Base-by-base conservation (phyloP, 2,329 filamentous ascomycete genomes). In the Karstenula rhodostoma region DNA sequence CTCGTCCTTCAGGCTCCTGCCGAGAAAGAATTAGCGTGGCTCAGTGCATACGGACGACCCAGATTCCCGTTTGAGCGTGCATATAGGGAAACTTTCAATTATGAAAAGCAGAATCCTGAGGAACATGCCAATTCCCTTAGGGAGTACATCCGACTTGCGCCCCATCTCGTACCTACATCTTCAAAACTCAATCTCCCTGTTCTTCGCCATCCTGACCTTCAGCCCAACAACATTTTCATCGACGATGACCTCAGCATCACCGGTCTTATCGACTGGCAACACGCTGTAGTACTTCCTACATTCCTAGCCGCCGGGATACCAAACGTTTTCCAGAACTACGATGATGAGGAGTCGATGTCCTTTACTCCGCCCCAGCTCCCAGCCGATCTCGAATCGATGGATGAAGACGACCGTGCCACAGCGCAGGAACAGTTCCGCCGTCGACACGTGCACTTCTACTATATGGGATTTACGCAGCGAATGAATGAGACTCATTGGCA, bases 221-320 rank as follows among this genome's bases (percentile, higher is more conserved):
- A 72, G 56, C 73, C 74, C 0, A 73, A 69, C 43, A 74, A 65
- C 59, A 54, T 63, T 7, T 76, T 64, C 42, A 57, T 58, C 55
- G 69, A 67, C 2, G 73, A 77, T 46, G 43, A 62, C 19, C 65
- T 75, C 42, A 67, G 76, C 6, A 78, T 81, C 43, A 68, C 68
- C 25, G 62, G 76, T 17, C 58, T 81, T 1, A 78, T 82, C 29
- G 79, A 82, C 63, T 81, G 78, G 43, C 43, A 82, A 64, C 71
- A 81, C 62, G 67, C 67, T 42, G 47, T 70, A 2, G 65, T 74
- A 27, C 72, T 80, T n/a, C 79, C 78, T 4, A 73, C 75, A 10
- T 76, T 78, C 51, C 68, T 80, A 6, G 67, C 71, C 13, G 70
- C 75, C 37, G 76, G 76, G 2, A 78, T 83, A 49, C 80, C 79